A percentile compares a stretch with the other conserved stretches of the same genome.
phyloP scores from a whole-genome alignment of 108 stramenopile genomes.

The Cyclostephanos tholiformis region DNA sequence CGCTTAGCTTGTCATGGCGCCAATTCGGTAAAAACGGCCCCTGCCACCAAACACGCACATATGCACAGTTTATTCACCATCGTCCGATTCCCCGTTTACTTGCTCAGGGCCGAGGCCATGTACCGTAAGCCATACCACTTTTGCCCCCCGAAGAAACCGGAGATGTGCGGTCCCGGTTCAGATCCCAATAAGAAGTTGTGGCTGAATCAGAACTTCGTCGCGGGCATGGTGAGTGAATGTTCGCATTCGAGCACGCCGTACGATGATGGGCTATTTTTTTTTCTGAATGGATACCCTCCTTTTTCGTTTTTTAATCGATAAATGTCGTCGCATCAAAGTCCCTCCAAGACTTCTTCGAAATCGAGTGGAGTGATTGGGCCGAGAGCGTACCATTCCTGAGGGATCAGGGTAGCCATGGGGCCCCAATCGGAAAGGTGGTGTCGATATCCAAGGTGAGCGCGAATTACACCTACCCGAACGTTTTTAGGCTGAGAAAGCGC shows the following conservation, averaged over 20 bases:
- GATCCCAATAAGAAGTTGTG: constrained; percentile 32
- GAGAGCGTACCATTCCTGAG: constrained; percentile 44
- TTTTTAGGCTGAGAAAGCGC: constrained; percentile 42
- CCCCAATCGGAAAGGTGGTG: neutral
- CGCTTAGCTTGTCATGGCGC: too few species aligned
- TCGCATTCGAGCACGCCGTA: too few species aligned
- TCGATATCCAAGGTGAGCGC: constrained; percentile 43
- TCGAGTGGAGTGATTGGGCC: constrained; percentile 48
- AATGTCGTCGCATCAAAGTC: neutral
- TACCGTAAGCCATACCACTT: constrained; percentile 51
- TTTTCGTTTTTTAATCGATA: too few species aligned
- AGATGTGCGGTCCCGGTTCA: constrained; percentile 34
- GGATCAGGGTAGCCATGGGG: neutral
- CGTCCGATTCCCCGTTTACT: neutral
- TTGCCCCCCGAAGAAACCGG: constrained; percentile 43
- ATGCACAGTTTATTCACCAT: neutral
- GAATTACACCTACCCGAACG: constrained; percentile 46
- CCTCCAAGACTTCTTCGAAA: constrained; percentile 37
- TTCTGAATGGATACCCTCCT: too few species aligned
- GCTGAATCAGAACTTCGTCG: constrained; percentile 46
- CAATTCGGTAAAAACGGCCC: too few species aligned
- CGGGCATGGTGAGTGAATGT: neutral
- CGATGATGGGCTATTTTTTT: too few species aligned
- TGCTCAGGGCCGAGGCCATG: constrained; percentile 48
- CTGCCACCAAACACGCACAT: neutral